phyloP scores from a whole-genome alignment of 495 filamentous ascomycete species.

The Elasticomyces elasticus region DNA sequence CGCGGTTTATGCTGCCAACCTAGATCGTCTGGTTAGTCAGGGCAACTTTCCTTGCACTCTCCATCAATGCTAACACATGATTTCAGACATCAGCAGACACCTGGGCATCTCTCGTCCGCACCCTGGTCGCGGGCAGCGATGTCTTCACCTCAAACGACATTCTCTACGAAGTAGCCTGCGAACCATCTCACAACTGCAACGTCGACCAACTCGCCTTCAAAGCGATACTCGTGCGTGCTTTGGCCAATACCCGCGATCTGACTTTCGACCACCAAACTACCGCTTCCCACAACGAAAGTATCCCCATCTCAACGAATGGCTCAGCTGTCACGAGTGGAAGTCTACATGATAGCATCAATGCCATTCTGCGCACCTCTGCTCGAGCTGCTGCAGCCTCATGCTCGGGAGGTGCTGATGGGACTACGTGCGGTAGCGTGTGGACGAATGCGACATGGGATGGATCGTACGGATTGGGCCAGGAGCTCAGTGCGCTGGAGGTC shows the following conservation, averaged over 20 bases:
- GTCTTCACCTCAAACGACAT: neutral
- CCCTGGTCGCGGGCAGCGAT: neutral
- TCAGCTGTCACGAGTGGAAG: constrained; percentile 3
- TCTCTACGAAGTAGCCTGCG: constrained; percentile 24
- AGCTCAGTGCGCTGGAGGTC: constrained; percentile 61
- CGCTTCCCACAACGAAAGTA: neutral
- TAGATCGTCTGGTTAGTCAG: neutral
- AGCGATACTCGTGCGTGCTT: constrained; percentile 34
- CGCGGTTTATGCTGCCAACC: constrained; percentile 18
- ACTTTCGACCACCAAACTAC: neutral
- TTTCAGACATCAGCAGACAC: neutral
- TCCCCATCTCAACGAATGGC: neutral
- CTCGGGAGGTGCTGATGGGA: constrained; percentile 22
- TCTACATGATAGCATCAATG: constrained; percentile 31
- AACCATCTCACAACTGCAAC: constrained; percentile 29
- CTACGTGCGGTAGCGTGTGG: constrained; percentile 32
- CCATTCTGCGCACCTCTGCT: constrained; percentile 30
- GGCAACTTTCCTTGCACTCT: neutral
- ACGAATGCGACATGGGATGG: constrained; percentile 33
- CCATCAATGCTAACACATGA: neutral
- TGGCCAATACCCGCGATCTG: constrained; percentile 30
- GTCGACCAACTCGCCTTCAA: constrained; percentile 37
- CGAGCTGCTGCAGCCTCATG: constrained; percentile 34
- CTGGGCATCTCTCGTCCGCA: neutral
- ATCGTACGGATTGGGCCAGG: constrained; percentile 46